Evolutionary conservation across 2,329 filamentous ascomycete species (phyloP).

Genomic region (Capronia americana): DNA sequence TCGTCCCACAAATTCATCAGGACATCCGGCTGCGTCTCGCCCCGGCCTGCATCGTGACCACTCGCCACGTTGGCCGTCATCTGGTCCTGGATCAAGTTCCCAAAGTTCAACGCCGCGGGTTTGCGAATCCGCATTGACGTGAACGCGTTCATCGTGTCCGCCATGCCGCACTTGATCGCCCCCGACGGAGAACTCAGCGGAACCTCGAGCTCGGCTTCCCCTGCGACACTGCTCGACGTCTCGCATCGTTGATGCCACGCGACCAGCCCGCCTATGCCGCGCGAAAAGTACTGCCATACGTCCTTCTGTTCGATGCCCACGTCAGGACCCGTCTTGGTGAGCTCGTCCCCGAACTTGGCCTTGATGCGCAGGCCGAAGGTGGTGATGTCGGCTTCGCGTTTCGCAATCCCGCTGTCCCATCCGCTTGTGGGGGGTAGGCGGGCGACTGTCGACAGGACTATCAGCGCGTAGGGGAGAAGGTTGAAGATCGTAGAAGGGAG

Average conservation of each 20-base stretch:
- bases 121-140: conserved; percentile 12
- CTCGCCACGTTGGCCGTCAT: neutral
- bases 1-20: conserved; percentile 10
- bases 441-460: conserved; percentile 16
- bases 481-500: conserved; percentile 16
- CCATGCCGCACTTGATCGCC: conserved; percentile 11
- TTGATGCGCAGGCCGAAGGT: conserved; percentile 5
- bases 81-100: neutral
- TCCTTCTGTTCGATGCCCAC: conserved; percentile 17
- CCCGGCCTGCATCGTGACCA: neutral
- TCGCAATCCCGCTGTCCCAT: conserved; percentile 21
- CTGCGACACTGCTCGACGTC: neutral
- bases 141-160: conserved; percentile 20
- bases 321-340: conserved; percentile 1
- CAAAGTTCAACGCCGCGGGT: neutral
- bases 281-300: conserved; percentile 18
- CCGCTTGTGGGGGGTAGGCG: conserved; percentile 16
- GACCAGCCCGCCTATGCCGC: conserved; percentile 18
- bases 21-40: conserved; percentile 4
- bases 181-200: neutral
- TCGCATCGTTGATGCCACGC: conserved; percentile 21
- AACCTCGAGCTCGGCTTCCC: conserved; percentile 9
- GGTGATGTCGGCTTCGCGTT: conserved; percentile 17
- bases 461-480: conserved; percentile 17
- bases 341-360: conserved; percentile 18